Base-by-base conservation (phyloP, 768 basidiomycete genomes). In the Suillus variegatus region DNA sequence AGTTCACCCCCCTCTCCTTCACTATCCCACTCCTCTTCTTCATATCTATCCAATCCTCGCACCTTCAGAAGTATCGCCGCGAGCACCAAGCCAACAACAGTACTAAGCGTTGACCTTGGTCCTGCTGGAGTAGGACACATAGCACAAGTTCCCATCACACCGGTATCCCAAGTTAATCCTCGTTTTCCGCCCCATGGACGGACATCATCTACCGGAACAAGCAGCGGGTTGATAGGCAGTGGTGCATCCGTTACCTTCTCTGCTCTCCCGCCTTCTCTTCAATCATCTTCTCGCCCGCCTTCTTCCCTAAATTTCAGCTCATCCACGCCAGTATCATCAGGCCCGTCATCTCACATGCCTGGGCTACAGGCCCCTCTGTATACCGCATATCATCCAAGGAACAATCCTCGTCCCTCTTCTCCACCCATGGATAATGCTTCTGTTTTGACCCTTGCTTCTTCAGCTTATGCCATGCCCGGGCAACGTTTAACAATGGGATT, bases 361-460 rank as follows among this genome's bases (percentile, higher is more conserved):
- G 71, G 74, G 38, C 67, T 91, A 20, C 93, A 95, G 73, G 93
- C 94, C 10, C 97, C 96, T 0, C 84, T 91, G 43, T 94, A 97
- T 74, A 94, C 95, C 0, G 80, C 86, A n/a, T 94, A 94, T 62
- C 95, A 98, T 78, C 96, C 97, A 12, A 87, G 95, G 55, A 94
- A 97, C 76, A 99, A 99, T 73, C 97, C 97, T 1, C 88, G 93
- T 28, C 97, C 97, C 28, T 91, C 91, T 18, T 93, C 93, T 7
- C 91, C 94, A 25, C 96, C 97, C 1, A 81, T 88, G 54, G 95
- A 96, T 72, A 95, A 99, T 73, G 97, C 97, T 2, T 95, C 93
- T 2, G 81, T 96, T 63, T 82, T 98, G 55, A 99, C 97, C 0
- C 86, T 99, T 13, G 97, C 97, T 14, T 95, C 94, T 32, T 96